These are phyloP conservation scores for Chlorella sp. DNA, from an alignment of 139 green algal species.

Conservation along the genomic window DNA sequence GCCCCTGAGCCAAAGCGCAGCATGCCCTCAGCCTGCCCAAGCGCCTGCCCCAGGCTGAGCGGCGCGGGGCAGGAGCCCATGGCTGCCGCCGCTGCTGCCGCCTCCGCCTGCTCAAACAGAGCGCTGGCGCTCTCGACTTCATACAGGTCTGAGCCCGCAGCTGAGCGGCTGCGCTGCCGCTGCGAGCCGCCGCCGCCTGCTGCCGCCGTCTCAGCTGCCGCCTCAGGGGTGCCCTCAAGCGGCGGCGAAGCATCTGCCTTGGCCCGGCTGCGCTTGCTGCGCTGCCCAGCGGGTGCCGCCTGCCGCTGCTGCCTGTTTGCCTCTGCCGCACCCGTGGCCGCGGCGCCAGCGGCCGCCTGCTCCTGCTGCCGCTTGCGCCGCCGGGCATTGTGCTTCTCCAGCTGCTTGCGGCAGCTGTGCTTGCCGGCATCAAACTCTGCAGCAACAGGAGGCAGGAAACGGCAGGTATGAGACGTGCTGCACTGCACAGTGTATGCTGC, in stretches of 20 bases:
- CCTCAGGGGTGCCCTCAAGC: neutral
- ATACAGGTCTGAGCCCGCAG: too few species aligned
- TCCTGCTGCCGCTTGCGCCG: slow-evolving; percentile 37
- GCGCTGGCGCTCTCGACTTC: too few species aligned
- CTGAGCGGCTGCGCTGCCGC: too few species aligned
- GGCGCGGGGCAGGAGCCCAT: neutral
- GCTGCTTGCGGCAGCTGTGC: slow-evolving; percentile 48
- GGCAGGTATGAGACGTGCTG: too few species aligned
- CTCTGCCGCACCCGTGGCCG: too few species aligned
- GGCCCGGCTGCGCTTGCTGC: slow-evolving; percentile 16
- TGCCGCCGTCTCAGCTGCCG: neutral
- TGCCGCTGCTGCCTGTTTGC: neutral
- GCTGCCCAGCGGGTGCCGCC: neutral
- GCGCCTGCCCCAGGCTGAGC: neutral
- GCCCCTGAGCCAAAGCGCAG: neutral
- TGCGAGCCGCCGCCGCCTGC: neutral
- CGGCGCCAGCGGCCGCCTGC: neutral
- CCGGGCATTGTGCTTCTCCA: slow-evolving; percentile 55
- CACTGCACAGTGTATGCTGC: too few species aligned
- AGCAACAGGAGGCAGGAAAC: neutral
- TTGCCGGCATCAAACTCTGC: slow-evolving; percentile 48
- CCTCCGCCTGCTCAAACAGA: slow-evolving; percentile 1
- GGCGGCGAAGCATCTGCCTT: neutral
- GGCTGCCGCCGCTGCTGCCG: neutral
- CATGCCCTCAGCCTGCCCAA: neutral